Evolutionary conservation across 768 basidiomycete genomes (phyloP).

Genomic region (Boletus tylopilopsis): DNA sequence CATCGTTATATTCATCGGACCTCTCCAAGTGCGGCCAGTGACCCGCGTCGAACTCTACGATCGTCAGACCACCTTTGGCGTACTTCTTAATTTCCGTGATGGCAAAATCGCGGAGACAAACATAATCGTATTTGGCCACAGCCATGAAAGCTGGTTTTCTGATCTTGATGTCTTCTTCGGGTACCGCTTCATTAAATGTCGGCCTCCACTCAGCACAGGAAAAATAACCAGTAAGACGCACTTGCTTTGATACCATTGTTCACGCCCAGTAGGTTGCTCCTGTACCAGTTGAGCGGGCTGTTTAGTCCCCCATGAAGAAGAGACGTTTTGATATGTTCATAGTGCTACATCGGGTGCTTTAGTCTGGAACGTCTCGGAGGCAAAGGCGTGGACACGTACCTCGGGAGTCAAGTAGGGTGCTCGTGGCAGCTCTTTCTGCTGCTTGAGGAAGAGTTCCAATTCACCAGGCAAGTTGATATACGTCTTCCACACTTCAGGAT

Average conservation of each 20-base stretch:
- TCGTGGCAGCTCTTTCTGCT: conserved; percentile 18
- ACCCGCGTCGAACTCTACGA: conserved; percentile 33
- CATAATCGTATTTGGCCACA: conserved; percentile 33
- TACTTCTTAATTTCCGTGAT: conserved; percentile 24
- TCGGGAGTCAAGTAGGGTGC: conserved; percentile 32
- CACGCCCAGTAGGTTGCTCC: conserved; percentile 25
- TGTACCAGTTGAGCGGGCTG: conserved; percentile 39
- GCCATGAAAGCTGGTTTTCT: conserved; percentile 38
- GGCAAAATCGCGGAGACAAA: conserved; percentile 27
- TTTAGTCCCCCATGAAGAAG: conserved; percentile 31
- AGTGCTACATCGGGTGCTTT: conserved; percentile 18
- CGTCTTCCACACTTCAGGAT: conserved; percentile 34
- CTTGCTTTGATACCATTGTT: conserved; percentile 28
- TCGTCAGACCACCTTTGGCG: conserved; percentile 26
- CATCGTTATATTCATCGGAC: conserved; percentile 33
- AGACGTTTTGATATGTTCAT: conserved; percentile 24
- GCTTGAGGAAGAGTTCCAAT: conserved; percentile 29
- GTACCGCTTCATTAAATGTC: conserved; percentile 12
- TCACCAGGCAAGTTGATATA: conserved; percentile 34
- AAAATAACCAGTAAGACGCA: conserved; percentile 8
- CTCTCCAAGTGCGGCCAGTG: conserved; percentile 39
- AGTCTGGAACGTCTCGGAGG: not conserved
- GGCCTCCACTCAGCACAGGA: not conserved
- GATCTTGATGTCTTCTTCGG: conserved; percentile 26
- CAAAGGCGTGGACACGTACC: conserved; percentile 17